phyloP scores from a whole-genome alignment of 345 rosid genomes.

The Populus alba region DNA sequence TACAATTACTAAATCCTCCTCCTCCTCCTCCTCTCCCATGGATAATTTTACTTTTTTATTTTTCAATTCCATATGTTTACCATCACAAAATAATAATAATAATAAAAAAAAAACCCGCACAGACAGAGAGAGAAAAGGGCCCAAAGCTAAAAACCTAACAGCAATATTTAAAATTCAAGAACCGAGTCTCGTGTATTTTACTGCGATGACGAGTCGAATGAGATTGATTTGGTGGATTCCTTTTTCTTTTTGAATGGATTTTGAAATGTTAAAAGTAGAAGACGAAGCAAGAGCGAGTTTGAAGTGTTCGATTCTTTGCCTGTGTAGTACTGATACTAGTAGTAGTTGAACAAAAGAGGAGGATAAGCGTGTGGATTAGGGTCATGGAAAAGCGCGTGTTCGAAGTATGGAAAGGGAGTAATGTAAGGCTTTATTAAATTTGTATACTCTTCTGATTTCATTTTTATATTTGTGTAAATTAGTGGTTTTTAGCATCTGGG shows the following conservation, averaged over 20 bases:
- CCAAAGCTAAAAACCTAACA: background rate
- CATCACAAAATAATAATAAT: too few relatives aligned
- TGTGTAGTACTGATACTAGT: slow-evolving; percentile 21
- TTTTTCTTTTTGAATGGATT: background rate
- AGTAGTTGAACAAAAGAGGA: slow-evolving; percentile 1
- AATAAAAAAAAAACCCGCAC: too few relatives aligned
- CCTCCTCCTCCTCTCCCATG: background rate
- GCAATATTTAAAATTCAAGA: background rate
- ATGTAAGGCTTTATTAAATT: slow-evolving; percentile 44
- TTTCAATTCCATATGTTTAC: too few relatives aligned
- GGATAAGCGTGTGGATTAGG: slow-evolving; percentile 18
- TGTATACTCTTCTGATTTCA: background rate
- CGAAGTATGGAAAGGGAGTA: slow-evolving; percentile 89
- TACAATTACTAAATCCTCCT: background rate
- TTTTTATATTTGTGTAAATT: background rate
- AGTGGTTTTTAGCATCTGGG: slow-evolving; percentile 20
- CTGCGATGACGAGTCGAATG: background rate
- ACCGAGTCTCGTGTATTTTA: background rate
- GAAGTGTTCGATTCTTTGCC: slow-evolving; percentile 36
- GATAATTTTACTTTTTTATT: too few relatives aligned
- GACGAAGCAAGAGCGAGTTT: slow-evolving; percentile 19
- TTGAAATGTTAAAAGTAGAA: slow-evolving; percentile 10
- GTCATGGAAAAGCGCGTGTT: slow-evolving; percentile 79
- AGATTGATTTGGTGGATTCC: background rate
- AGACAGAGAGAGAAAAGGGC: background rate